These are phyloP conservation scores for Quambalaria eucalypti DNA, from an alignment of 1,284 basidiomycete genomes.

Conservation along the genomic window DNA sequence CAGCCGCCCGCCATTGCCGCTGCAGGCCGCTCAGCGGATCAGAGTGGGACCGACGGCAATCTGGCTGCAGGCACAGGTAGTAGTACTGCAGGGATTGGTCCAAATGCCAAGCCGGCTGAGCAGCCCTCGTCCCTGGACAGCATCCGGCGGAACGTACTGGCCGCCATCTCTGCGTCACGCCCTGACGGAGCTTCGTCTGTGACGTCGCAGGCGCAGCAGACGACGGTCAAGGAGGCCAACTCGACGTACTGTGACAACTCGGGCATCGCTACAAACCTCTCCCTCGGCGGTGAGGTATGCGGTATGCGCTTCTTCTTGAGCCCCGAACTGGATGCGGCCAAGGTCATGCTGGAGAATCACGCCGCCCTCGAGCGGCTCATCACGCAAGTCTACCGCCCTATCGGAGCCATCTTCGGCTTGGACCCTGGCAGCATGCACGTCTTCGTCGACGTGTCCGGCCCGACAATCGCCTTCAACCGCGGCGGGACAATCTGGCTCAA, in stretches of 20 bases:
- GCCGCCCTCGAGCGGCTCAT: constrained; percentile 44
- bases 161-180: constrained; percentile 46
- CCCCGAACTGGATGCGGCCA: constrained; percentile 26
- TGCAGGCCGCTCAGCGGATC: constrained; percentile 13
- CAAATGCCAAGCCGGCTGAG: background rate
- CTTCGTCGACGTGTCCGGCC: constrained; percentile 73
- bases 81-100: background rate
- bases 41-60: constrained; percentile 2
- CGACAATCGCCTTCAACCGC: constrained; percentile 85
- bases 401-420: constrained; percentile 46
- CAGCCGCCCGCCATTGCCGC: constrained; percentile 10
- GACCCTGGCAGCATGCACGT: constrained; percentile 65
- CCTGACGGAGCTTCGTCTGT: constrained; percentile 46
- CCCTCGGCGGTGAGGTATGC: constrained; percentile 45
- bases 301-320: constrained; percentile 48
- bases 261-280: constrained; percentile 43
- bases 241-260: constrained; percentile 47
- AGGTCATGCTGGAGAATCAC: constrained; percentile 35
- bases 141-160: constrained; percentile 28
- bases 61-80: background rate
- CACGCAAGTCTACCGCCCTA: constrained; percentile 40
- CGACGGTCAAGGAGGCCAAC: constrained; percentile 47
- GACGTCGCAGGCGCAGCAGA: constrained; percentile 39
- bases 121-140: background rate
- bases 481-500: constrained; percentile 83